phyloP scores from a whole-genome alignment of 805 yeast genomes.

The Schizosaccharomyces octosporus region DNA sequence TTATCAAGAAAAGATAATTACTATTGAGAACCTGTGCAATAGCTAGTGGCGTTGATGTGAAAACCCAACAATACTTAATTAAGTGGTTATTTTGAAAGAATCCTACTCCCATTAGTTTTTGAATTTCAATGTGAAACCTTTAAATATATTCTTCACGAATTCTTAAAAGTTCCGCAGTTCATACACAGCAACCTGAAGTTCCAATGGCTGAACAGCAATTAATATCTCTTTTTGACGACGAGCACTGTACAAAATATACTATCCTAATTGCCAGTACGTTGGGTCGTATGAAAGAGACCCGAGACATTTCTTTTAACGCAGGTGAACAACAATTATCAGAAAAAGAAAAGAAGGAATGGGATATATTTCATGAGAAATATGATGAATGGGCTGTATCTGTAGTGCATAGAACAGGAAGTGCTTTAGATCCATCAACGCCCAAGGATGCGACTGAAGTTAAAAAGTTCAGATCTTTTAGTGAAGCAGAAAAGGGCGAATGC shows the following conservation, averaged over 20 bases:
- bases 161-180: too few relatives aligned
- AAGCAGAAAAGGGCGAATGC: background rate
- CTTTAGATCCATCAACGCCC: background rate
- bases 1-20: too few relatives aligned
- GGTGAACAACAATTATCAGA: background rate
- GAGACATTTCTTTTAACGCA: background rate
- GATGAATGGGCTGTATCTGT: background rate
- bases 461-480: background rate
- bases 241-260: background rate
- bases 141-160: too few relatives aligned
- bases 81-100: too few relatives aligned
- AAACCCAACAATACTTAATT: too few relatives aligned
- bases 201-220: background rate
- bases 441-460: background rate
- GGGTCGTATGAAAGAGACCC: background rate
- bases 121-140: too few relatives aligned
- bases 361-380: background rate
- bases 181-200: background rate
- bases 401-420: background rate
- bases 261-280: background rate
- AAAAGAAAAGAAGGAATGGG: background rate
- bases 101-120: too few relatives aligned
- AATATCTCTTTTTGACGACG: background rate
- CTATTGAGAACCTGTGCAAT: too few relatives aligned
- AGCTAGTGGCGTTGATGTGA: too few relatives aligned